Base-by-base conservation (phyloP, 306 rosid species). In the Quercus parvula region DNA sequence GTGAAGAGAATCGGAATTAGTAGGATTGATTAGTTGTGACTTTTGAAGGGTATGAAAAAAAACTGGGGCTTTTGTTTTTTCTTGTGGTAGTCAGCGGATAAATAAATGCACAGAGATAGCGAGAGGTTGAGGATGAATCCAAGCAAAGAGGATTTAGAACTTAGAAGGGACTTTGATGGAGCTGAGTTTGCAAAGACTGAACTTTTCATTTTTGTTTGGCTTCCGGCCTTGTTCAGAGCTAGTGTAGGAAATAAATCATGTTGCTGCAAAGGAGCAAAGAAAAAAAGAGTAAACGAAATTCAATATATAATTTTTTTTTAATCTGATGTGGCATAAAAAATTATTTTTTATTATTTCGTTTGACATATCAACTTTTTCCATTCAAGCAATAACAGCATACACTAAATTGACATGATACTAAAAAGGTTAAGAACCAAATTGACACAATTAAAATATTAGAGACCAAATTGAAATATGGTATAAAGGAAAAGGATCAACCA, bases 1-100 rank as follows among this genome's bases (percentile, higher is more conserved):
- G 88, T 90, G 77, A 91, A 92, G 78, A 74, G 86, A 4, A 88
- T 88, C 62, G 92, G 93, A 61, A 79, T 91, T 77, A 87, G 90
- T 85, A 92, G 89, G 87, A 83, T 90, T 30, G 95, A 79, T 61
- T 79, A 70, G 70, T 87, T 15, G 44, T 63, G 38, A 33, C 7
- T 33, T 5, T 33, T 33, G 38, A 33, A 5, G 38, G 38, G 1
- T 54, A 63, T 56, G 62, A 61, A 56, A 63, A 63, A 52, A 75
- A 46, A 15, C 54, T 33, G 59, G 70, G 55, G 13, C 46, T 78
- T 41, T 20, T 10, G 8, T 13, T 46, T 4, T 5, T 66, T 58
- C 10, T 44, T 52, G 56, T 77, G 19, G 68, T 81, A 78, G 70
- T 20, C 79, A 82, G 87, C 85, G 38, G 90, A 92, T 89, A 92